Base-by-base conservation (phyloP, 768 basidiomycete species). In the Clitopilus passeckerianus region DNA sequence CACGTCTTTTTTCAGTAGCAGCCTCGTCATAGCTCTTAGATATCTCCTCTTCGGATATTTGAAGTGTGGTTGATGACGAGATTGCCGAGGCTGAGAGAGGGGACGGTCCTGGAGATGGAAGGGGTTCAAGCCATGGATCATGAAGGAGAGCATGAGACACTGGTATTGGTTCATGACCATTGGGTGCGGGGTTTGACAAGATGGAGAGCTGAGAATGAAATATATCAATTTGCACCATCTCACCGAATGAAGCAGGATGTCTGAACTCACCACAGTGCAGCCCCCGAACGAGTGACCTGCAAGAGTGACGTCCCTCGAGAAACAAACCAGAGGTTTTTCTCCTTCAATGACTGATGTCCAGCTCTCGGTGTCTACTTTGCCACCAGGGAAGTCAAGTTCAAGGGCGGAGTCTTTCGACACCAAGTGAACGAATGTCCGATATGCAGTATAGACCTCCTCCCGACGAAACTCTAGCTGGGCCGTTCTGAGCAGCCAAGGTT, bases 91-190 rank as follows among this genome's bases (percentile, higher is more conserved):
- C 23, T 55, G 59, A 52, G 20, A 71, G 60, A 34, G 79, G 78
- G 20, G 67, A 60, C 10, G 79, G 86, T 4, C 84, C 86, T 30
- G 84, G 89, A 37, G 77, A 69, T 6, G 86, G 80, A 22, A 92
- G 66, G 16, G 91, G 90, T 58, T 93, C 90, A 7, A 93, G 72
- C 92, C 93, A 94, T 18, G 93, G 93, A 71, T 95, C 93, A 16
- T 91, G 79, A 20, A 88, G 76, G 20, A 94, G 67, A 8, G 80
- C 83, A 53, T 82, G 80, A 6, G 74, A 70, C 54, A 90, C 72
- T 0, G 86, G 86, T 57, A 93, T 75, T 1, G 65, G 67, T 12
- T 67, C 50, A 59, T 79, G 74, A 2, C 70, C 70, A 24, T 69
- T 66, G 16, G 80, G 76, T 6, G 85, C 77, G 23, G 73, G 65